These are phyloP conservation scores for Krasilnikovozyma curviuscula DNA, from an alignment of 768 basidiomycete species.

Conservation along the genomic window DNA sequence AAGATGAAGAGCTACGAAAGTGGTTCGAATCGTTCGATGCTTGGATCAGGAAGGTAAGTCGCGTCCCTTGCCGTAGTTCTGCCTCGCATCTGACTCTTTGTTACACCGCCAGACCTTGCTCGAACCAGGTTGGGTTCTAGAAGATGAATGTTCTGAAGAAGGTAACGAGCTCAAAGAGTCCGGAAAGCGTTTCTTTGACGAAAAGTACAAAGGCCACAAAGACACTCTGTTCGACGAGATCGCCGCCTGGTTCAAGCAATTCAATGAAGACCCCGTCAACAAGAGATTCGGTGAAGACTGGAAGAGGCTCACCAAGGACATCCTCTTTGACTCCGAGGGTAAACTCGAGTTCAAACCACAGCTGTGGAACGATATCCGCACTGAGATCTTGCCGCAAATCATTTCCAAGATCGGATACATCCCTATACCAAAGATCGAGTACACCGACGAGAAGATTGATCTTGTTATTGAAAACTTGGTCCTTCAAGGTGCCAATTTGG, in stretches of 20 bases:
- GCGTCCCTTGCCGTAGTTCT: neutral
- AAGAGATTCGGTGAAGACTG: conserved; percentile 48
- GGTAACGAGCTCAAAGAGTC: conserved; percentile 44
- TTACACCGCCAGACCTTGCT: too few species aligned
- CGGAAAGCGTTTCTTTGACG: conserved; percentile 59
- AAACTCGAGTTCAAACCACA: conserved; percentile 70
- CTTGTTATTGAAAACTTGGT: conserved; percentile 86
- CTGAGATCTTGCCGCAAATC: conserved; percentile 58
- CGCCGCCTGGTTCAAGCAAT: conserved; percentile 60
- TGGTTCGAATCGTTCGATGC: conserved; percentile 51
- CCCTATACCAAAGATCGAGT: conserved; percentile 73
- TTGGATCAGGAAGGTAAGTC: conserved; percentile 44
- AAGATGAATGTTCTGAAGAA: conserved; percentile 49
- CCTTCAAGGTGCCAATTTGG: conserved; percentile 41
- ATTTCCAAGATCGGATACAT: conserved; percentile 43
- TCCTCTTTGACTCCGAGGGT: conserved; percentile 52
- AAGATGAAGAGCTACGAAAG: conserved; percentile 50
- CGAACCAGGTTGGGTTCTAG: conserved; percentile 69
- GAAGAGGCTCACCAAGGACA: conserved; percentile 52
- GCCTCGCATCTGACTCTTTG: neutral
- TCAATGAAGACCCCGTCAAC: conserved; percentile 36
- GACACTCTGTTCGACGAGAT: conserved; percentile 55
- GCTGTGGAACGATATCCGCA: conserved; percentile 67
- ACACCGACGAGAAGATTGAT: conserved; percentile 67
- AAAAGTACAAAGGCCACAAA: conserved; percentile 54